Conservation (phyloP, 352 stramenopile genomes). For the Globisporangium camurandrum region DNA sequence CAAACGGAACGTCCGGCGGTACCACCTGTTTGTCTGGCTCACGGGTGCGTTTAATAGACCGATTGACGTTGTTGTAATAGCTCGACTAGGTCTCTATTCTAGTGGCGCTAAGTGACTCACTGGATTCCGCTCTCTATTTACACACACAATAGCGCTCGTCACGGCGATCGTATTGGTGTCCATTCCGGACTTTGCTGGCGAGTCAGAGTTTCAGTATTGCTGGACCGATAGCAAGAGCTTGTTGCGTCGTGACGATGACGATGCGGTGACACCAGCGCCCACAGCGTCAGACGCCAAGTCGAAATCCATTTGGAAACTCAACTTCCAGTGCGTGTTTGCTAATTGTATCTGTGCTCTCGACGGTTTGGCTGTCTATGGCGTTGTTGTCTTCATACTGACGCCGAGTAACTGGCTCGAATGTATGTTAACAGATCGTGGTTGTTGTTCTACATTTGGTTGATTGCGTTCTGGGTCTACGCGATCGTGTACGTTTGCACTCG, state of each 20-base stretch:
- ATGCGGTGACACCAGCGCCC: slow-evolving; percentile 6
- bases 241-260: slow-evolving; percentile 15
- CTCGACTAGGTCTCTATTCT: background rate
- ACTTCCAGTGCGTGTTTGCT: slow-evolving; percentile 63
- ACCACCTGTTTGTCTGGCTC: slow-evolving; percentile 78
- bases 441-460: slow-evolving; percentile 85
- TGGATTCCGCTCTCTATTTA: background rate
- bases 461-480: slow-evolving; percentile 80
- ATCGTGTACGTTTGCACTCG: slow-evolving; percentile 39
- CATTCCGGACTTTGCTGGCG: slow-evolving; percentile 57
- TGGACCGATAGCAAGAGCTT: slow-evolving; percentile 75
- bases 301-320: slow-evolving; percentile 76
- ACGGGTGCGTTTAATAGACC: slow-evolving; percentile 33
- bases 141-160: slow-evolving; percentile 38
- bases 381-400: background rate
- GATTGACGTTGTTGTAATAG: too few relatives aligned
- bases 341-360: background rate
- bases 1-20: slow-evolving; percentile 77
- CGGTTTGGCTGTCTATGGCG: background rate
- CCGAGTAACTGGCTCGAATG: background rate
- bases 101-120: background rate
- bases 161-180: slow-evolving; percentile 66
- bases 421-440: slow-evolving; percentile 50
- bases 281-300: slow-evolving; percentile 21
- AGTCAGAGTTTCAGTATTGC: slow-evolving; percentile 82